A percentile compares a stretch with the other conserved stretches of the same genome.
Evolutionary conservation across 352 stramenopile species (phyloP).

Genomic region (Sclerospora graminicola): DNA sequence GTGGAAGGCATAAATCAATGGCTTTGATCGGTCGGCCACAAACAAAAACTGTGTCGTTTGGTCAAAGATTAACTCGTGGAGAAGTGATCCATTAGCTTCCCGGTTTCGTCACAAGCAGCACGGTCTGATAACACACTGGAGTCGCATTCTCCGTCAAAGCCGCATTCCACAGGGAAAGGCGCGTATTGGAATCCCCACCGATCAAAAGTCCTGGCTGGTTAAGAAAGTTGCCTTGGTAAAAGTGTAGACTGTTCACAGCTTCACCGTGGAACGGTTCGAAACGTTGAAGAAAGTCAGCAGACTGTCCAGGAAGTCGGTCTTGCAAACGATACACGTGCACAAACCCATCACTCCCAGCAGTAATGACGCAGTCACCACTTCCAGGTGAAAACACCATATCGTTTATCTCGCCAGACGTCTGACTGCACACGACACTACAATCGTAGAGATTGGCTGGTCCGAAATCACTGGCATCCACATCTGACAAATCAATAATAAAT

Average conservation of each 20-base stretch:
- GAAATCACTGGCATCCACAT: conserved; percentile 27
- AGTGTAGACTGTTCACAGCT: conserved; percentile 61
- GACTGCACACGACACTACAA: conserved; percentile 57
- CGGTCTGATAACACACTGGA: conserved; percentile 52
- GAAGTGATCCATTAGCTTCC: conserved; percentile 13
- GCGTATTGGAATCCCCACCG: conserved; percentile 54
- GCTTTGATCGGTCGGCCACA: conserved; percentile 53
- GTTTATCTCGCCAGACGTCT: conserved; percentile 63
- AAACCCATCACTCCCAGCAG: conserved; percentile 60
- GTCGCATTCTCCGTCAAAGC: conserved; percentile 42
- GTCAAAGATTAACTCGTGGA: conserved; percentile 62
- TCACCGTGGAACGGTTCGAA: conserved; percentile 71
- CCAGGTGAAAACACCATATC: conserved; percentile 64
- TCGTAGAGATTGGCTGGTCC: conserved; percentile 50
- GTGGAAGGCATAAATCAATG: conserved; percentile 63
- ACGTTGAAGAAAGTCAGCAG: conserved; percentile 56
- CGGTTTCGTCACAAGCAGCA: conserved; percentile 33
- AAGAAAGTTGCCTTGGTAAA: conserved; percentile 41
- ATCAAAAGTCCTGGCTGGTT: conserved; percentile 47
- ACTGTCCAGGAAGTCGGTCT: conserved; percentile 30
- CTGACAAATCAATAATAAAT: conserved; percentile 49
- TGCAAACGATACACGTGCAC: conserved; percentile 73
- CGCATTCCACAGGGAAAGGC: conserved; percentile 28
- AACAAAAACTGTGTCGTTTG: conserved; percentile 65
- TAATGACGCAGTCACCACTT: conserved; percentile 44